phyloP scores from a whole-genome alignment of 2,329 filamentous ascomycete genomes.

The Parafenestella ontariensis region DNA sequence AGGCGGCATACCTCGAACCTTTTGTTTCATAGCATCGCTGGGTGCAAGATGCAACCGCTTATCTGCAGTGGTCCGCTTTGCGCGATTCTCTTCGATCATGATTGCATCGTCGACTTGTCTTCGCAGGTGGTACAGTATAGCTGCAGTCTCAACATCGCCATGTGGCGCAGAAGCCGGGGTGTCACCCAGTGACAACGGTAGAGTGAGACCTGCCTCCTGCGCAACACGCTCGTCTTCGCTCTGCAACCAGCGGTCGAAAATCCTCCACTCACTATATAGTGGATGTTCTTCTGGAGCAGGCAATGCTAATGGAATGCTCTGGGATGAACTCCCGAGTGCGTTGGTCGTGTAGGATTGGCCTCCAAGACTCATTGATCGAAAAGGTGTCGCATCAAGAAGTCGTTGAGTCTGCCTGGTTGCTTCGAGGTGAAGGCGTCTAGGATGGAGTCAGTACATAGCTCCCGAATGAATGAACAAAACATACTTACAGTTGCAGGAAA shows the following conservation, averaged over 20 bases:
- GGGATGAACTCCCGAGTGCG: slow-evolving; percentile 24
- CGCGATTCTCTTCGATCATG: slow-evolving; percentile 39
- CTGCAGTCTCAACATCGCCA: slow-evolving; percentile 34
- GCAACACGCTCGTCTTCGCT: slow-evolving; percentile 36
- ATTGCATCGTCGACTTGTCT: slow-evolving; percentile 42
- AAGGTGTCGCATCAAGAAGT: slow-evolving; percentile 28
- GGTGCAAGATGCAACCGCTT: slow-evolving; percentile 36
- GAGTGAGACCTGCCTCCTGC: slow-evolving; percentile 21
- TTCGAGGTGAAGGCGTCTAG: slow-evolving; percentile 38
- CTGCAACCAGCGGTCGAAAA: slow-evolving; percentile 39
- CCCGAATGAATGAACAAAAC: background rate
- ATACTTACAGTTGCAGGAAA: slow-evolving; percentile 38
- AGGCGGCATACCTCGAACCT: slow-evolving; percentile 33
- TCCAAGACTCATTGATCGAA: slow-evolving; percentile 35
- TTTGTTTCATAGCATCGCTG: slow-evolving; percentile 37
- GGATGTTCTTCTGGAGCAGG: slow-evolving; percentile 38
- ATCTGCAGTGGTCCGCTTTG: slow-evolving; percentile 34
- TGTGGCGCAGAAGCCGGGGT: slow-evolving; percentile 21
- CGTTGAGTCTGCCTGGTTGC: slow-evolving; percentile 31
- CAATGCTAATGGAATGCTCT: slow-evolving; percentile 24
- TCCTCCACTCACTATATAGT: slow-evolving; percentile 39
- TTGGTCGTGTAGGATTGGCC: slow-evolving; percentile 34
- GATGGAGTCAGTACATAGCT: slow-evolving; percentile 10
- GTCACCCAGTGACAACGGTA: slow-evolving; percentile 31
- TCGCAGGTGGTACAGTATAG: slow-evolving; percentile 35